These are phyloP conservation scores for Fistulina hepatica DNA, from an alignment of 1,284 basidiomycete genomes.

Conservation along the genomic window DNA sequence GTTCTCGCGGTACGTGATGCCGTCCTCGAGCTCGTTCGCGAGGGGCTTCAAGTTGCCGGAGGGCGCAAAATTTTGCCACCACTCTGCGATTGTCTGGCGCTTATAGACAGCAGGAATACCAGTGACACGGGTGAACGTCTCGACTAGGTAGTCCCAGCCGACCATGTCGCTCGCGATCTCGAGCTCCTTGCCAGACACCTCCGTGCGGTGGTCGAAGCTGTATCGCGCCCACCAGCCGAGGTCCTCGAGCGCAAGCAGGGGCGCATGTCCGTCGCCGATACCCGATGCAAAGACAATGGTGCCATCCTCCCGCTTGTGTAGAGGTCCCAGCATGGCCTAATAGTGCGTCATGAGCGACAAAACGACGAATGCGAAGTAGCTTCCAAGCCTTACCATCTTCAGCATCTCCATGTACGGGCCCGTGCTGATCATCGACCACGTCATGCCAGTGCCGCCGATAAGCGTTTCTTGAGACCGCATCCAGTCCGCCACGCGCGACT, in stretches of 20 bases:
- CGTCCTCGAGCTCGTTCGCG: not conserved
- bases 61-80: constrained; percentile 7
- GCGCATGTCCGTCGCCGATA: constrained; percentile 13
- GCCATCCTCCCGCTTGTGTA: constrained; percentile 17
- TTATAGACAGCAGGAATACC: constrained; percentile 9
- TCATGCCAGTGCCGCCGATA: constrained; percentile 3
- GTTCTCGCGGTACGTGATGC: constrained; percentile 26
- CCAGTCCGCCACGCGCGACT: constrained; percentile 35
- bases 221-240: constrained; percentile 20
- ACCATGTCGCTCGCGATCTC: constrained; percentile 16
- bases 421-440: constrained; percentile 7
- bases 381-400: not conserved
- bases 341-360: not conserved
- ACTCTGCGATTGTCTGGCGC: constrained; percentile 8
- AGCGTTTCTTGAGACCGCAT: constrained; percentile 32
- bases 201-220: constrained; percentile 17
- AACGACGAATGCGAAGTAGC: not conserved
- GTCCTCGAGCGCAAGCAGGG: constrained; percentile 19
- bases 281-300: constrained; percentile 20
- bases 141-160: constrained; percentile 15
- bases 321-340: constrained; percentile 15
- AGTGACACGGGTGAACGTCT: constrained; percentile 11
- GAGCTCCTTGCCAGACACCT: constrained; percentile 16
- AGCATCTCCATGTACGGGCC: constrained; percentile 12
- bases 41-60: too few relatives aligned